Conservation (phyloP, 75 land plant genomes). For the Cunninghamia lanceolata region DNA sequence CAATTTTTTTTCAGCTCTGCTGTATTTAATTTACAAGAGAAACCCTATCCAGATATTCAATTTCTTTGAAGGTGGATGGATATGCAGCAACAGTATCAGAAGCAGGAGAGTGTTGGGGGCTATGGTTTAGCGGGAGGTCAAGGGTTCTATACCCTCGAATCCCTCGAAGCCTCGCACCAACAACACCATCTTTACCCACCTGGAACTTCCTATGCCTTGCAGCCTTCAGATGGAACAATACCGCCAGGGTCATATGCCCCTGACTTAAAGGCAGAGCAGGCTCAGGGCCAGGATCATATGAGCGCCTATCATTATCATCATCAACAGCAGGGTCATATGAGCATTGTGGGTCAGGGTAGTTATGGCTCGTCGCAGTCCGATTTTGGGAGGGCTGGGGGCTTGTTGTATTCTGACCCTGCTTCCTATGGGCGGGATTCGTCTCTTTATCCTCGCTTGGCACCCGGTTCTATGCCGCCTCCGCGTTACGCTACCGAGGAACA, state of each 20-base stretch:
- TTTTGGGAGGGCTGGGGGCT: background rate
- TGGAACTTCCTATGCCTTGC: background rate
- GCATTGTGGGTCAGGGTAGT: background rate
- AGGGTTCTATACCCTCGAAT: slow-evolving; percentile 8
- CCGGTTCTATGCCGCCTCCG: slow-evolving; percentile 1
- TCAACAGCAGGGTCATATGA: background rate
- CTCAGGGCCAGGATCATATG: background rate
- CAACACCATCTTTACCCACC: background rate
- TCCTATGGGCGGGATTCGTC: background rate
- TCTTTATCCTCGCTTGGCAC: background rate
- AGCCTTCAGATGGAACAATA: slow-evolving; percentile 1
- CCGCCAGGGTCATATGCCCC: background rate
- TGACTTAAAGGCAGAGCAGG: background rate
- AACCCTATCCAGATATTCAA: background rate
- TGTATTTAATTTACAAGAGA: background rate
- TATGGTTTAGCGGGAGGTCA: background rate
- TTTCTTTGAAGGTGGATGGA: background rate
- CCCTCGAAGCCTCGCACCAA: background rate
- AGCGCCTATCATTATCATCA: background rate
- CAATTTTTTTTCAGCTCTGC: background rate
- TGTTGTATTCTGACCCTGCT: background rate
- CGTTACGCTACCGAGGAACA: background rate
- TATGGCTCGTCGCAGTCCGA: background rate
- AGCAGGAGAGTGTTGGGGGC: background rate
- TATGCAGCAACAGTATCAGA: background rate